Evolutionary conservation across 176 grass and related monocot genomes (phyloP), one percentile per base, ranked within the genome.

Genomic region (Themeda triandra): DNA sequence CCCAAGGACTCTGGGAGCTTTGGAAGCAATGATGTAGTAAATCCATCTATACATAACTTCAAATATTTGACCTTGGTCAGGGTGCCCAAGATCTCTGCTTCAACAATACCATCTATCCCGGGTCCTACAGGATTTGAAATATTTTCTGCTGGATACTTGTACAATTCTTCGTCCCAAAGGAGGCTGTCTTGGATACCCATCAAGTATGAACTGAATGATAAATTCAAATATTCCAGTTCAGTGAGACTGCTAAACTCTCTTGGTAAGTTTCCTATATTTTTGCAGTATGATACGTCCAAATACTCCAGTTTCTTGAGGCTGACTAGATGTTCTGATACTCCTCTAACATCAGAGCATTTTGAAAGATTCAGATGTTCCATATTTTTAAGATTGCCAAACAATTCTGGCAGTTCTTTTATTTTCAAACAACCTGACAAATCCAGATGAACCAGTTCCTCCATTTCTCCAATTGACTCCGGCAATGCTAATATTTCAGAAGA

Each of bases 181-280:
- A 32, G 27, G 63, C 8, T n/a, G 11, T 66, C 40, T 80, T 80
- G 5, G 12, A 11, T 2, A 80, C 18, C 28, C 69, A 42, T 66
- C 18, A 80, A 66, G 28, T 80, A 80, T 31, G 78, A 80, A 25
- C 78, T 80, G 42, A 24, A 67, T 80, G 78, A 80, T 30, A 80
- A 23, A 30, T 80, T 80, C 42, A 80, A 67, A 31, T 65, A 67
- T 23, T 46, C 0, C 15, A 80, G 63, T 66, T 80, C 28, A 5
- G 28, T 19, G 27, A 80, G 78, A 25, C 63, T 31, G 29, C 29
- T 28, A 7, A 80, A 33, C 13, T 1, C 27, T 67, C 0, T 46
- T 9, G 42, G 41, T 80, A 80, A 13, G 5, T 67, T 18, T 48
- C 78, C 78, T 37, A 80, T 80, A 80, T 48, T 35, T 35, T 18